Evolutionary conservation across 2,329 filamentous ascomycete species (phyloP).

Genomic region (Dissoconium aciculare): DNA sequence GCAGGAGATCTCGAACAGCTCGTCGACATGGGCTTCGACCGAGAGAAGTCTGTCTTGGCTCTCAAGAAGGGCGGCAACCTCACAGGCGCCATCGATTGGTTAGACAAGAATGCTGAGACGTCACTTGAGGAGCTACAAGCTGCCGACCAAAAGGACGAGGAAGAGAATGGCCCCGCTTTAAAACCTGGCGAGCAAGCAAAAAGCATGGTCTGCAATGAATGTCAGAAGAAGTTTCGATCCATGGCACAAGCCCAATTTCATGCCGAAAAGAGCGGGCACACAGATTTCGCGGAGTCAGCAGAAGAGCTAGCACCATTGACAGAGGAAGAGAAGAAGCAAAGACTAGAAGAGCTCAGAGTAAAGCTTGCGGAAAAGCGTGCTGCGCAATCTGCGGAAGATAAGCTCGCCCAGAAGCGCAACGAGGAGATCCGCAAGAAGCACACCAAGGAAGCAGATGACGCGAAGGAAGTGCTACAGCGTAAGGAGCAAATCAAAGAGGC

Average conservation of each 20-base stretch:
- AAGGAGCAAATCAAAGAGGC: slow-evolving; percentile 91
- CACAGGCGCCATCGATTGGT: slow-evolving; percentile 80
- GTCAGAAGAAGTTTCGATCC: slow-evolving; percentile 77
- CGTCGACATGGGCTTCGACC: slow-evolving; percentile 63
- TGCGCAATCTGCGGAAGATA: slow-evolving; percentile 53
- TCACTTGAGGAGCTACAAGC: slow-evolving; percentile 63
- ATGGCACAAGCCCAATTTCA: slow-evolving; percentile 76
- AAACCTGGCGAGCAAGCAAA: slow-evolving; percentile 56
- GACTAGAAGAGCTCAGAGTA: slow-evolving; percentile 57
- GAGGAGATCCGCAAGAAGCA: slow-evolving; percentile 75
- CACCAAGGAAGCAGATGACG: slow-evolving; percentile 74
- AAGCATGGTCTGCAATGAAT: slow-evolving; percentile 87
- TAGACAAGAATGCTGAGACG: slow-evolving; percentile 82
- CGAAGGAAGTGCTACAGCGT: slow-evolving; percentile 74
- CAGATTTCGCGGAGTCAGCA: slow-evolving; percentile 82
- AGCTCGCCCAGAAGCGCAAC: slow-evolving; percentile 69
- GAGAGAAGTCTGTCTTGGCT: slow-evolving; percentile 65
- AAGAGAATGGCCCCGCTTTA: slow-evolving; percentile 43
- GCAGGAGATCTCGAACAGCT: slow-evolving; percentile 45
- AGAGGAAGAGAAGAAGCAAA: slow-evolving; percentile 77
- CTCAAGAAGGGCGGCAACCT: slow-evolving; percentile 68
- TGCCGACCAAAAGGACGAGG: slow-evolving; percentile 24
- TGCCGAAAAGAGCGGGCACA: slow-evolving; percentile 77
- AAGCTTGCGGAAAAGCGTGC: slow-evolving; percentile 60
- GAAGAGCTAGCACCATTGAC: slow-evolving; percentile 85